Evolutionary conservation across 495 filamentous ascomycete genomes (phyloP).

Genomic region (Penicillium arizonense): DNA sequence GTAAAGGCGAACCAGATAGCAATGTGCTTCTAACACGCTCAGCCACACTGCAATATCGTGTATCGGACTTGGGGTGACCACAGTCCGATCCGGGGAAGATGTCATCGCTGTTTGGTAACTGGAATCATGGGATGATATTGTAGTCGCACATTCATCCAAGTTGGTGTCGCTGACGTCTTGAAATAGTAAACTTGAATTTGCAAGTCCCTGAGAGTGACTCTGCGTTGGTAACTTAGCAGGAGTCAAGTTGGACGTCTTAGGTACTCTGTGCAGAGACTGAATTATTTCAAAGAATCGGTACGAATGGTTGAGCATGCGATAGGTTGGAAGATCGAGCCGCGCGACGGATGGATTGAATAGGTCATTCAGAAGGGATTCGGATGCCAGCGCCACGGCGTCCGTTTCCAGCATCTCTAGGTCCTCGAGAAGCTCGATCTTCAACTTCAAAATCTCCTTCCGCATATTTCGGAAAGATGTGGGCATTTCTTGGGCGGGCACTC

Average conservation of each 20-base stretch:
- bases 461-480: neutral
- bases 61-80: neutral
- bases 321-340: conserved; percentile 17
- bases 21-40: conserved; percentile 15
- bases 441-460: conserved; percentile 11
- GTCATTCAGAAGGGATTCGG: neutral
- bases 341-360: neutral
- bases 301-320: conserved; percentile 20
- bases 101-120: conserved; percentile 6
- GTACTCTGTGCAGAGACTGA: neutral
- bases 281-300: conserved; percentile 17
- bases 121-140: conserved; percentile 11
- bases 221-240: neutral
- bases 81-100: neutral
- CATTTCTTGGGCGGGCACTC: neutral
- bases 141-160: neutral
- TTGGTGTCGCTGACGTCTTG: neutral
- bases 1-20: conserved; percentile 16
- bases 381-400: neutral
- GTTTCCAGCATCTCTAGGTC: conserved; percentile 19
- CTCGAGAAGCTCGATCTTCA: conserved; percentile 16
- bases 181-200: neutral
- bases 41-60: conserved; percentile 11
- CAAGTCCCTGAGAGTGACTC: neutral
- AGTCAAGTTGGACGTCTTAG: neutral